Evolutionary conservation across 2,329 filamentous ascomycete genomes (phyloP), one percentile per base, ranked within the genome.

Genomic region (Colletotrichum karsti): DNA sequence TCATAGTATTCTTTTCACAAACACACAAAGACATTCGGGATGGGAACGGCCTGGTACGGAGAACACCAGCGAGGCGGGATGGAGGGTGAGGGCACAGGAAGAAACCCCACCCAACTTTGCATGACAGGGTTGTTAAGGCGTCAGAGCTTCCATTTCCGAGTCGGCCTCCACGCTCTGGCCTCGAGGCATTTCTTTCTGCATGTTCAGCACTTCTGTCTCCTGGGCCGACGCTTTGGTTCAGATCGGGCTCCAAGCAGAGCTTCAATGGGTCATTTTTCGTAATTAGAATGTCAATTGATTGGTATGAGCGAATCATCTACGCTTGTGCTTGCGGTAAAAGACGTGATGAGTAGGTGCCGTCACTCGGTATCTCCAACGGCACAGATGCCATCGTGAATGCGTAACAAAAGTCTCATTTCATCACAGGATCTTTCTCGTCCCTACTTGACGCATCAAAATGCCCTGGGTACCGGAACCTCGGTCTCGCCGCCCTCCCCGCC

Each of bases 91-190:
- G 61, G 56, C 41, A 51, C 26, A 51, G 37, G 39, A 63, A 60
- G 22, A 44, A 24, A 20, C 53, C 59, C 44, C 42, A 26, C 58
- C 57, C 63, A 55, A 33, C 58, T 62, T 70, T 71, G 69, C 69
- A 71, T 70, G 67, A 56, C 59, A 63, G 55, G 67, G 67, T 64
- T 62, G 67, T 70, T 70, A 9, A 70, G 69, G 69, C 69, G 69
- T 71, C 42, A 61, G 63, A 55, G 39, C 51, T 64, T 65, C n/a
- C n/a, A 55, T 50, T 59, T 65, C 50, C n/a, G n/a, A 51, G 24
- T 63, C 30, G 65, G 46, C 60, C 53, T 68, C 51, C 39, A 55
- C 46, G 33, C 60, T 69, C 61, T 69, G 42, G 56, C 53, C 53
- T 51, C 33, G 46, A 65, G 60, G 56, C 50, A 69, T 58, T 65